Evolutionary conservation across 2,329 filamentous ascomycete genomes (phyloP), one percentile per base, ranked within the genome.

Genomic region (Apiospora rasikravindrae): DNA sequence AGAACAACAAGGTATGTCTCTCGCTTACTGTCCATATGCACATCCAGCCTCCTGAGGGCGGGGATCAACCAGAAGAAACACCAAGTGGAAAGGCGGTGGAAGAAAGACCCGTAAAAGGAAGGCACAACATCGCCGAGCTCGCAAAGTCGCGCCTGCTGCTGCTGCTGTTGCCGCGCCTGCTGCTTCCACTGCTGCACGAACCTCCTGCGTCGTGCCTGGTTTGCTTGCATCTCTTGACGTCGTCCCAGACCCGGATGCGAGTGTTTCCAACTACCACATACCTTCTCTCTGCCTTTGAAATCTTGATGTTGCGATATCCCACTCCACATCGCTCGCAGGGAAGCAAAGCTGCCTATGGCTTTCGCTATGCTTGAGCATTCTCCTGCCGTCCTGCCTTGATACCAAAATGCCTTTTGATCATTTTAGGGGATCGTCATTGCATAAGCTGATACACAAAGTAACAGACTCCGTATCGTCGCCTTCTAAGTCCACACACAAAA

Each of bases 341-440:
- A 40, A n/a, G 57, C 33, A 40, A 11, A n/a, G 57, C 33, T 40
- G 57, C 33, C 33, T 40, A 64, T 40, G 57, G 57, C 33, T 40
- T 37, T 29, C 10, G 29, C 33, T 64, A 22, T 24, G 33, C 57
- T 64, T 64, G 33, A 40, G 57, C 57, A 19, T 19, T n/a, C 19
- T 40, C 8, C 33, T 19, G 19, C 19, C 57, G 33, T 64, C 19
- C 33, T 40, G 10, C 22, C 33, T 67, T 68, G 57, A 22, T 79
- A 77, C 51, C 70, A 73, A 71, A 47, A 73, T 73, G 72, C 72
- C 53, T 57, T 70, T 73, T 69, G 70, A 73, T 51, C 67, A 66
- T 64, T 51, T 71, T 51, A 67, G 72, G 33, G 33, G 42, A 42
- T 64, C 71, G 10, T 73, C 69, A 24, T 47, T 73, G 47, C 71